phyloP scores from a whole-genome alignment of 106 monocot species.

The Alisma plantagoaquatica region DNA sequence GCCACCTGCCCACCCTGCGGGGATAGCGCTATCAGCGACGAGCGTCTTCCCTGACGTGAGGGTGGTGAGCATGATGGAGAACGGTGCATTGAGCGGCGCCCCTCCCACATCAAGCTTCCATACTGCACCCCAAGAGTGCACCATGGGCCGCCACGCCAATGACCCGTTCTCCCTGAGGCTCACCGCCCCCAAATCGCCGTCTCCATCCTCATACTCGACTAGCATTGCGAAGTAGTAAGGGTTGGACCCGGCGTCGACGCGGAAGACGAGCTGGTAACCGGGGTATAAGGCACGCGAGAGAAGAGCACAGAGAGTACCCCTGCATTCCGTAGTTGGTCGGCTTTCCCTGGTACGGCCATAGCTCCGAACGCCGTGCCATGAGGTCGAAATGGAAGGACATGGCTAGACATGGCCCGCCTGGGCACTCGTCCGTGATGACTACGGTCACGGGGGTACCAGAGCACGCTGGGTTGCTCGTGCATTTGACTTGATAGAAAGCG shows the following conservation, averaged over 20 bases:
- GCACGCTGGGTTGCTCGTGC: conserved; percentile 32
- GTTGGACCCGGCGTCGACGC: conserved; percentile 50
- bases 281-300: too few relatives aligned
- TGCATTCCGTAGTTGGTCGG: conserved; percentile 18
- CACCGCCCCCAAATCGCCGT: conserved; percentile 35
- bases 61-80: conserved; percentile 44
- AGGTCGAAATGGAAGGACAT: conserved; percentile 22
- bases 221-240: conserved; percentile 47
- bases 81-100: conserved; percentile 26
- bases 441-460: conserved; percentile 25
- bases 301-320: conserved; percentile 17
- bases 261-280: too few relatives aligned
- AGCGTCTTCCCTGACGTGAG: conserved; percentile 25
- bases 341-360: conserved; percentile 20
- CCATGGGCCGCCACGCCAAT: conserved; percentile 32
- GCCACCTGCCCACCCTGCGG: conserved; percentile 36
- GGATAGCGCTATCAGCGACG: conserved; percentile 39
- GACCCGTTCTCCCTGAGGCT: conserved; percentile 22
- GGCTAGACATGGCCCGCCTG: conserved; percentile 12
- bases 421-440: conserved; percentile 28
- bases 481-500: conserved; percentile 62
- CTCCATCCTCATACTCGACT: conserved; percentile 43
- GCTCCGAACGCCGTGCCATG: conserved; percentile 31
- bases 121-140: conserved; percentile 24
- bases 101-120: conserved; percentile 48